phyloP scores from a whole-genome alignment of 2,329 filamentous ascomycete genomes.

The Ceratocystis destructans region DNA sequence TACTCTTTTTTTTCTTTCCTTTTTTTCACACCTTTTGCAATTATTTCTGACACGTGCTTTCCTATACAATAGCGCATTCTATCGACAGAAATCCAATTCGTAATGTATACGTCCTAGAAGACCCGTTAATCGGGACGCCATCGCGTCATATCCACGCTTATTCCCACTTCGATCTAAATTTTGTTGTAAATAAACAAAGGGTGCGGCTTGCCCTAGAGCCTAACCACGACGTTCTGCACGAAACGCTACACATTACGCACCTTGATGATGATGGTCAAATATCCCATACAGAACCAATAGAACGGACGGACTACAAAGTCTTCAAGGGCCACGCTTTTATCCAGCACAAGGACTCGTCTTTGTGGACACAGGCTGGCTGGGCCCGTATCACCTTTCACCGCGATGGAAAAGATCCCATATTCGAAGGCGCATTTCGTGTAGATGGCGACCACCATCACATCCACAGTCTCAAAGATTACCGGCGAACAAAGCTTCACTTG shows the following conservation, averaged over 20 bases:
- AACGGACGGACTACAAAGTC: constrained; percentile 62
- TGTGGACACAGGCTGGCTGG: constrained; percentile 77
- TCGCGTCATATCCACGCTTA: constrained; percentile 66
- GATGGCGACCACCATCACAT: constrained; percentile 76
- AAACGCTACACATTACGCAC: constrained; percentile 61
- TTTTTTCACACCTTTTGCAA: background rate
- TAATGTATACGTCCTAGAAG: constrained; percentile 58
- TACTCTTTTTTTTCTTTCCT: background rate
- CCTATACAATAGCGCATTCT: constrained; percentile 45
- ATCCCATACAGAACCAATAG: constrained; percentile 50
- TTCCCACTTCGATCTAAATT: constrained; percentile 74
- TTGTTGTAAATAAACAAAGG: constrained; percentile 57
- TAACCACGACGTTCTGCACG: constrained; percentile 76
- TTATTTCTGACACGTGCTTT: background rate
- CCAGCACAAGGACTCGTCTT: constrained; percentile 41
- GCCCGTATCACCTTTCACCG: constrained; percentile 63
- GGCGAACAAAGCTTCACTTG: constrained; percentile 51
- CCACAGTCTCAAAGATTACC: constrained; percentile 60
- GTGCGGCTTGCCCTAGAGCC: constrained; percentile 74
- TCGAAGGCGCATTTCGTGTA: constrained; percentile 79
- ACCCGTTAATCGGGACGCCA: constrained; percentile 63
- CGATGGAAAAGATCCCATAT: constrained; percentile 67
- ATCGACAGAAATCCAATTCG: constrained; percentile 61
- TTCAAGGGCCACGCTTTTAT: constrained; percentile 71
- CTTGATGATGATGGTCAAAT: constrained; percentile 59